phyloP scores from a whole-genome alignment of 768 basidiomycete genomes.

The Ramaria sp. region DNA sequence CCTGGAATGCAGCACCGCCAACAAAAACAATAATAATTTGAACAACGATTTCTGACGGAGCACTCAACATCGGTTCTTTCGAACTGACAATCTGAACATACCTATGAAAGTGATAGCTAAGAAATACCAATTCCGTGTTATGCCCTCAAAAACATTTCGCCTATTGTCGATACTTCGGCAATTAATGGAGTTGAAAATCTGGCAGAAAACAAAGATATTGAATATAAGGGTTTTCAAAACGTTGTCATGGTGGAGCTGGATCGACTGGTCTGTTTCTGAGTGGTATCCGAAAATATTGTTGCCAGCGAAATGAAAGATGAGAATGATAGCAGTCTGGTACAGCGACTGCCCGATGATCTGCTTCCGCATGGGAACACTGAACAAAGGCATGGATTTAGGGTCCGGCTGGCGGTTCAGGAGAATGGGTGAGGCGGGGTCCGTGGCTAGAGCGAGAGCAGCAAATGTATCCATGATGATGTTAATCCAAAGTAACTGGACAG shows the following conservation, averaged over 20 bases:
- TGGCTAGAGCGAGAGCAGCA: conserved; percentile 93
- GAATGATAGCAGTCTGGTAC: conserved; percentile 75
- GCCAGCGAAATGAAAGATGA: conserved; percentile 87
- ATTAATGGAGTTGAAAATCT: conserved; percentile 94
- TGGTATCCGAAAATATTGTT: conserved; percentile 53
- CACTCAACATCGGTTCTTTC: background rate
- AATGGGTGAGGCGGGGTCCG: conserved; percentile 78
- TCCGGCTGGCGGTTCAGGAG: conserved; percentile 88
- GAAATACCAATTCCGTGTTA: conserved; percentile 74
- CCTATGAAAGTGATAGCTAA: conserved; percentile 76
- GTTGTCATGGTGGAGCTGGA: conserved; percentile 26
- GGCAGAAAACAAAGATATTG: conserved; percentile 97
- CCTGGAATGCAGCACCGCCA: conserved; percentile 87
- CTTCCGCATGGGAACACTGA: conserved; percentile 93
- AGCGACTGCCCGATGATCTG: conserved; percentile 84
- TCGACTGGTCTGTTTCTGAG: conserved; percentile 17
- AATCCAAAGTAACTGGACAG: conserved; percentile 97
- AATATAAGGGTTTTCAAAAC: conserved; percentile 83
- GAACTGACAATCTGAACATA: conserved; percentile 24
- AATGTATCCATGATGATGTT: conserved; percentile 99
- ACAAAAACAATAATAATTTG: conserved; percentile 88
- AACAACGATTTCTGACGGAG: conserved; percentile 60
- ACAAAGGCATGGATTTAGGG: conserved; percentile 77
- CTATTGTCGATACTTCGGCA: conserved; percentile 76
- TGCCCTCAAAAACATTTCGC: conserved; percentile 83